Percentiles rank a stretch among this genome's conserved stretches.
Evolutionary conservation across 768 basidiomycete genomes (phyloP).

Genomic region (Neoboletus magnificus): DNA sequence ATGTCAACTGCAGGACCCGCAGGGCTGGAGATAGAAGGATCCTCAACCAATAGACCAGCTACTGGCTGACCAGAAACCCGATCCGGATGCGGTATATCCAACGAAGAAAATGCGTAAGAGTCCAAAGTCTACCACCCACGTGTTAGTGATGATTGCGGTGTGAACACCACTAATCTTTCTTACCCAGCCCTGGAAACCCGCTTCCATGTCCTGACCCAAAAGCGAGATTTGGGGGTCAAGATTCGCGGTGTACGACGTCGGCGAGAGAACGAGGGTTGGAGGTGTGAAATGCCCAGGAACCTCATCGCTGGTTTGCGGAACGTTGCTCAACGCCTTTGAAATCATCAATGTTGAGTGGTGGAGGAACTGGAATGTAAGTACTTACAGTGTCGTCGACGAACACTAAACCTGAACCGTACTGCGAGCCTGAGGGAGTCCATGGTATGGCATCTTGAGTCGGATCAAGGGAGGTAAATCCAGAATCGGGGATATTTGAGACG

Average conservation of each 20-base stretch:
- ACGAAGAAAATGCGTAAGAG: accelerated
- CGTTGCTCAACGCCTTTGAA: neutral
- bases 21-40: neutral
- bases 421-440: neutral
- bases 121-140: neutral
- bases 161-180: neutral
- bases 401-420: neutral
- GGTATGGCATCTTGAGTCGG: neutral
- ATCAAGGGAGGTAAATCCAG: neutral
- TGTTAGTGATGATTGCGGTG: neutral
- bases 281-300: neutral
- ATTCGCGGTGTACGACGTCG: neutral
- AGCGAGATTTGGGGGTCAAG: neutral
- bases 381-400: neutral
- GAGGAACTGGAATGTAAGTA: neutral
- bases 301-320: neutral
- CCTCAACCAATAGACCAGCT: neutral
- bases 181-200: neutral
- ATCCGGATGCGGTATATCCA: neutral
- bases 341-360: neutral
- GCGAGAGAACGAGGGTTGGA: neutral
- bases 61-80: neutral
- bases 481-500: too few species aligned
- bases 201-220: neutral
- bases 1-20: neutral